phyloP scores from a whole-genome alignment of 2,329 filamentous ascomycete genomes.

The Aspergillus pseudoviridinutans region DNA sequence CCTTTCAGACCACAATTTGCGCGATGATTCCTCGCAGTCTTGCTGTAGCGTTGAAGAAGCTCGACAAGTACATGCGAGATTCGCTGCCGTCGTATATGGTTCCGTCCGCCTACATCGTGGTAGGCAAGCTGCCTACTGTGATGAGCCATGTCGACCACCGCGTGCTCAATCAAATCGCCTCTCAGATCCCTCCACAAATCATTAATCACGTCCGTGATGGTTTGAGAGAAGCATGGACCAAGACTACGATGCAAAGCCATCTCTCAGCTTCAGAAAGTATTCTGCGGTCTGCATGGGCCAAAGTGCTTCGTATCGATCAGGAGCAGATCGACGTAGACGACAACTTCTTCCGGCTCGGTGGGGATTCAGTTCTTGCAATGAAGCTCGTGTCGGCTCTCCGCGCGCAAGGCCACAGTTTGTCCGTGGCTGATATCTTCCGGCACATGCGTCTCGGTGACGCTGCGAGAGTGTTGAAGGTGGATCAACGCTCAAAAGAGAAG shows the following conservation, averaged over 20 bases:
- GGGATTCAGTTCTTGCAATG: conserved; percentile 60
- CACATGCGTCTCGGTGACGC: conserved; percentile 48
- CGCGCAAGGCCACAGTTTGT: conserved; percentile 39
- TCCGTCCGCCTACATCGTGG: conserved; percentile 41
- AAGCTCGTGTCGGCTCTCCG: conserved; percentile 47
- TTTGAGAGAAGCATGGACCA: conserved; percentile 32
- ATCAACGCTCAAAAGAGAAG: conserved; percentile 22
- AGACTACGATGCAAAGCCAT: conserved; percentile 21
- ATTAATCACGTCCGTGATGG: conserved; percentile 15
- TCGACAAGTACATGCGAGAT: conserved; percentile 43
- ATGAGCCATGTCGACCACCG: conserved; percentile 27
- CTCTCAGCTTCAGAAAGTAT: conserved; percentile 36
- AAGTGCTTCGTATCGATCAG: conserved; percentile 19
- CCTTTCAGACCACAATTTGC: conserved; percentile 13
- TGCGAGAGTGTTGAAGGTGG: conserved; percentile 46
- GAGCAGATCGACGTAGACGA: conserved; percentile 51
- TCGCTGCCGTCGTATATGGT: conserved; percentile 45
- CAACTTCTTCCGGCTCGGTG: conserved; percentile 59
- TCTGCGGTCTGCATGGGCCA: conserved; percentile 30
- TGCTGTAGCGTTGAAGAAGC: conserved; percentile 34
- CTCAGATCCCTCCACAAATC: conserved; percentile 17
- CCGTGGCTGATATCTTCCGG: conserved; percentile 50
- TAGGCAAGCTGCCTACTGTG: conserved; percentile 35
- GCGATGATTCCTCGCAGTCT: conserved; percentile 28
- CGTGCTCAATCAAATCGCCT: conserved; percentile 28